phyloP scores from a whole-genome alignment of 75 land plant species.

The Selaginella tamariscina region DNA sequence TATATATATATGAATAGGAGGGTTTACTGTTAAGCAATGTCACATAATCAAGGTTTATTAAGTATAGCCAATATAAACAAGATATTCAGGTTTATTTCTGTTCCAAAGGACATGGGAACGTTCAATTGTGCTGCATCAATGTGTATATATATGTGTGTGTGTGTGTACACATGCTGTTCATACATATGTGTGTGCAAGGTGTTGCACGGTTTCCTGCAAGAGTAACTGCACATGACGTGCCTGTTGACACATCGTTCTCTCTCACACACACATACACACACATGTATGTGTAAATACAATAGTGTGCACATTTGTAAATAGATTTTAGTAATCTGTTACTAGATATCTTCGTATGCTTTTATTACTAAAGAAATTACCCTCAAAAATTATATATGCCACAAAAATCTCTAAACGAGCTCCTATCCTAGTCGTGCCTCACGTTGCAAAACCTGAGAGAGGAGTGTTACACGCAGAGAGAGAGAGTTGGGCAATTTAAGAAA shows the following conservation, averaged over 20 bases:
- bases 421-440: slow-evolving; percentile 28
- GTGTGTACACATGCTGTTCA: background rate
- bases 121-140: slow-evolving; percentile 96
- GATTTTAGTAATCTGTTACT: too few species aligned
- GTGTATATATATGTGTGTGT: background rate
- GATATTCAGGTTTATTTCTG: slow-evolving; percentile 69
- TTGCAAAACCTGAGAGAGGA: slow-evolving; percentile 18
- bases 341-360: too few species aligned
- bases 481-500: too few species aligned
- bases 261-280: too few species aligned
- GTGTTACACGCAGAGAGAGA: background rate
- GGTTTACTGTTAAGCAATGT: background rate
- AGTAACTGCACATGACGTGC: slow-evolving; percentile 94
- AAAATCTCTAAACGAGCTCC: too few species aligned
- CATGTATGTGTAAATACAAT: too few species aligned
- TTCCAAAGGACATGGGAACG: slow-evolving; percentile 95
- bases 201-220: slow-evolving; percentile 93
- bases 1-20: slow-evolving; percentile 88
- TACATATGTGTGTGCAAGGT: slow-evolving; percentile 73
- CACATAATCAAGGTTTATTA: too few species aligned
- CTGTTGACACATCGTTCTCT: too few species aligned
- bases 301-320: too few species aligned
- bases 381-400: too few species aligned
- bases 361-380: too few species aligned
- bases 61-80: background rate